Base-by-base conservation (phyloP, 345 rosid genomes). In the Rhizophora mangle region DNA sequence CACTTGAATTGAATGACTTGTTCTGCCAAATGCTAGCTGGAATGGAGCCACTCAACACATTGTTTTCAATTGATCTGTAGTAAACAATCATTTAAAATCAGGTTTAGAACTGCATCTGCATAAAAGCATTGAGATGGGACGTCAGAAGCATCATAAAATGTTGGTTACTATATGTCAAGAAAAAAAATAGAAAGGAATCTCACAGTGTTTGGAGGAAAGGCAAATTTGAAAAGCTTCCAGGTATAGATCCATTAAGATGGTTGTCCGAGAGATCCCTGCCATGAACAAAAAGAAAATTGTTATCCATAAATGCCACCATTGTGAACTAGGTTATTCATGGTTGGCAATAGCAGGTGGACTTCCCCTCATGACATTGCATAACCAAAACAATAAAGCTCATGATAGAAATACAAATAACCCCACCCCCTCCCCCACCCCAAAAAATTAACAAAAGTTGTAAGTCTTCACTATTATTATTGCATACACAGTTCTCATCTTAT, bases 251-350 rank as follows among this genome's bases (percentile, higher is more conserved):
- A 26, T 30, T 81, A 27, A 87, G 86, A 57, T 27, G 54, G 68
- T 89, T 87, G 62, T 82, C 54, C 68, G 89, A 82, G 49, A 89
- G 73, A 63, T 83, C 73, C 56, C 96, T 89, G 88, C 77, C 76
- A 43, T 32, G 26, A 19, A 30, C 26, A 18, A 43, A 46, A 51
- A 54, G 57, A 47, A 10, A 10, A 18, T 32, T 47, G 21, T 37
- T 15, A 20, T 1, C 31, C 8, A 63, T 36, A 26, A 63, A 13
- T 22, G 18, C 37, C 52, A 7, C n/a, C 20, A 22, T 63, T 18
- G n/a, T 30, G 8, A 22, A 20, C n/a, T 18, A 21, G 26, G 13
- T 63, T 43, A 18, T 36, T 21, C 20, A 5, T 67, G 70, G 18
- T 30, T 24, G 1, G 59, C 18, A 11, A 22, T 30, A 54, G 47